Evolutionary conservation across 257 asterid species (phyloP), one percentile per base, ranked within the genome.

Genomic region (Plantago major): DNA sequence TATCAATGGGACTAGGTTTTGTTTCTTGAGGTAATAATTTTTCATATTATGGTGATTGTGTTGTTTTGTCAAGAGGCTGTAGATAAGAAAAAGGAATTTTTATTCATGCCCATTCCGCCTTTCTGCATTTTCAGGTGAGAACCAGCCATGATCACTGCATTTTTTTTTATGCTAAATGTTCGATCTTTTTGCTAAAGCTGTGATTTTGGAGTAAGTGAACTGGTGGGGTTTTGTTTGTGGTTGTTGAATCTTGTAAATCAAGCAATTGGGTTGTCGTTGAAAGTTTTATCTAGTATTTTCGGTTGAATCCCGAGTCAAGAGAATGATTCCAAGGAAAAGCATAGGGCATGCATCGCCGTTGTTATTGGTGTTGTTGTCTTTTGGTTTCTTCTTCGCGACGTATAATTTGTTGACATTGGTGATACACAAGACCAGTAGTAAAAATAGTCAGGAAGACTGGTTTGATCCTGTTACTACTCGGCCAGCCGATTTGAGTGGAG

Each of bases 331-430:
- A 3, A 82, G 78, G 82, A 88, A 76, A 43, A 88, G 71, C 55
- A 69, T 65, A 73, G 87, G 90, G 74, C 80, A 84, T 43, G 89
- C 75, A n/a, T 91, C 96, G 44, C 84, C 92, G 12, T 66, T 82
- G 15, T 62, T 88, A 63, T 69, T 91, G 78, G 78, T 88, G 53
- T 67, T 88, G 44, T 49, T 91, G 77, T 78, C 93, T 43, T 76
- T 91, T 18, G 94, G 94, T 57, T 88, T 86, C 76, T 85, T 87
- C 74, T 57, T 91, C 16, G 98, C 83, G 0, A 88, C 96, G 8
- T 88, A 88, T 79, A 91, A 88, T 71, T 64, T 91, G 73, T 56
- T 86, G 69, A 84, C 91, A 33, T 68, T 91, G 78, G 67, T 88
- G 70, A 86, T 85, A 70, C 85, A 82, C 79, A 81, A 65, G 75